Conservation (phyloP, 2,329 filamentous ascomycete species). For the Metarhizium guizhouense region DNA sequence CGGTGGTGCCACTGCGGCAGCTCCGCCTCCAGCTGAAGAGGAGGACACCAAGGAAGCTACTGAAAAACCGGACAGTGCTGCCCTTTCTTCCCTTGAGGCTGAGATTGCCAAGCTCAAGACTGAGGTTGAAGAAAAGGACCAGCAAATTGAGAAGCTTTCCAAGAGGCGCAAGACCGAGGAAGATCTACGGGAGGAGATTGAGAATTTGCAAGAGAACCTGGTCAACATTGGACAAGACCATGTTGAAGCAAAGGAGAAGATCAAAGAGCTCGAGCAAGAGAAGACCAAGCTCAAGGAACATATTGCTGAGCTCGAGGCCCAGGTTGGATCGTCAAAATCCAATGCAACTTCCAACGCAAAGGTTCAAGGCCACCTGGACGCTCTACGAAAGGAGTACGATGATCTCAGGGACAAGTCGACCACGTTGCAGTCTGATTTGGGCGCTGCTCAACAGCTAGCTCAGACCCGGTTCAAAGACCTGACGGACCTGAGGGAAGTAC, state of each 20-base stretch:
- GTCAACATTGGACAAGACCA: constrained; percentile 73
- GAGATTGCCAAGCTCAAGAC: constrained; percentile 43
- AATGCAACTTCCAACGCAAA: constrained; percentile 38
- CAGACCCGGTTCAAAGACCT: constrained; percentile 84
- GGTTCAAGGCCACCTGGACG: constrained; percentile 52
- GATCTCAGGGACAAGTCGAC: constrained; percentile 62
- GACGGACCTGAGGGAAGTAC: constrained; percentile 65
- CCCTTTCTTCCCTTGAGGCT: constrained; percentile 32
- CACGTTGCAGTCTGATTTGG: constrained; percentile 71
- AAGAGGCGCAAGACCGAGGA: constrained; percentile 68
- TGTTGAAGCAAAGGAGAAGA: constrained; percentile 71
- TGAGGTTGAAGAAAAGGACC: constrained; percentile 56
- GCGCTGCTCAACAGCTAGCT: constrained; percentile 77
- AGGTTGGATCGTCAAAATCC: constrained; percentile 40
- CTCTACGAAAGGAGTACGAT: constrained; percentile 47
- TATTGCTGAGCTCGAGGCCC: constrained; percentile 61
- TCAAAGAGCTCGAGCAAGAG: constrained; percentile 61
- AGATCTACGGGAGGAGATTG: constrained; percentile 75
- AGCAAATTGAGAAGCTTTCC: constrained; percentile 61
- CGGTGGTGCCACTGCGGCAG: constrained; percentile 23
- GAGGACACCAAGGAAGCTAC: constrained; percentile 12
- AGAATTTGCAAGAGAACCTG: constrained; percentile 71
- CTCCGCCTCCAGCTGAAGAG: constrained; percentile 25
- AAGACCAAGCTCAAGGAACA: constrained; percentile 54
- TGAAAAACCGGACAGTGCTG: constrained; percentile 13